Evolutionary conservation across 2,329 filamentous ascomycete genomes (phyloP), one percentile per base, ranked within the genome.

Genomic region (Fusarium cyanostomum): DNA sequence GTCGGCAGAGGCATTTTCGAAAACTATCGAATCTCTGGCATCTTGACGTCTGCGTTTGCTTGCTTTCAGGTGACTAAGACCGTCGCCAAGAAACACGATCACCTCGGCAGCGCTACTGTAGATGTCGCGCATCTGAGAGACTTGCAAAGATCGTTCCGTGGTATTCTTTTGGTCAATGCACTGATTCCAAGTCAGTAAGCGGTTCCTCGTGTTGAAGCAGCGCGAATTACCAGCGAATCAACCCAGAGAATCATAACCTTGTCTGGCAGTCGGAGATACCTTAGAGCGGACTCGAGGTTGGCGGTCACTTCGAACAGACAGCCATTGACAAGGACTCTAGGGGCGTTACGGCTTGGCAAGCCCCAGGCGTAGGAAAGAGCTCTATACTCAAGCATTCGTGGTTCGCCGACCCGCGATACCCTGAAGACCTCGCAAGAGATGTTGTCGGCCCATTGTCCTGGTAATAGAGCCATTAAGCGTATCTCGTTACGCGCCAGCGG

Each of bases 321-420:
- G 8, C 21, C 33, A 10, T 18, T 46, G 21, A 27, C n/a, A 7
- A 13, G n/a, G 12, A 46, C 2, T 2, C 18, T n/a, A 1, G 30
- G 44, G 2, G 12, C 12, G 21, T 21, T 15, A 18, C n/a, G 21
- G 10, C 31, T 35, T 16, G 8, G 24, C 4, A 45, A 18, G 11
- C 44, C 44, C 44, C 44, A 46, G 13, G 31, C 44, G 7, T 46
- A 46, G 6, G 44, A 46, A 13, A 46, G 44, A 18, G 44, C 44
- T 26, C 35, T 45, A 16, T 45, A 45, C 4, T 33, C 18, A 6
- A 34, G 8, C 7, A n/a, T 34, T n/a, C n/a, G 7, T n/a, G 8
- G 31, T 34, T 34, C 9, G 13, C 28, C 6, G 21, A 4, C 21
- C 21, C 4, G 21, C 5, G 31, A 8, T n/a, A 12, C 12, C n/a